Percentiles rank a stretch among this genome's conserved stretches.
phyloP scores from a whole-genome alignment of 1,139 yeast genomes.

The Diutina catenulata region DNA sequence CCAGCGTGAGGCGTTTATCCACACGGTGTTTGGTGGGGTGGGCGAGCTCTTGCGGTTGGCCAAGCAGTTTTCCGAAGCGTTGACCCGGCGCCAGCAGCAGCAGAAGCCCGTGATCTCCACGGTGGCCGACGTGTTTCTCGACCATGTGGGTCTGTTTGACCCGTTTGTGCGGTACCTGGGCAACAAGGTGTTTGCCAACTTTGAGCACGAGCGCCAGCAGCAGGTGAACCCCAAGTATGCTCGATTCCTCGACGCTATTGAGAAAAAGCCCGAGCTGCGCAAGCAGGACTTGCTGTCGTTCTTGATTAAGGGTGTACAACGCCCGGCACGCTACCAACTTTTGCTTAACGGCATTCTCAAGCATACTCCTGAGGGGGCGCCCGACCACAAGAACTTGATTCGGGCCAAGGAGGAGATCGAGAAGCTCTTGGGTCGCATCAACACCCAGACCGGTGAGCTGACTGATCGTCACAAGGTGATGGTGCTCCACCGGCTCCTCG shows the following conservation, averaged over 20 bases:
- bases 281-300: constrained; percentile 89
- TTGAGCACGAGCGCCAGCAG: constrained; percentile 91
- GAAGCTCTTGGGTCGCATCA: constrained; percentile 68
- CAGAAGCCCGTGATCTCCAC: constrained; percentile 73
- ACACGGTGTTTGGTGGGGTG: constrained; percentile 86
- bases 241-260: constrained; percentile 84
- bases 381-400: constrained; percentile 61
- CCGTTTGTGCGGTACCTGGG: constrained; percentile 92
- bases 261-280: constrained; percentile 77
- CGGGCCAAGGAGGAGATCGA: constrained; percentile 70
- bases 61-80: constrained; percentile 75
- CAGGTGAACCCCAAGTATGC: constrained; percentile 84
- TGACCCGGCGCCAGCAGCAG: constrained; percentile 78
- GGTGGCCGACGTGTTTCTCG: constrained; percentile 79
- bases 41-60: constrained; percentile 80
- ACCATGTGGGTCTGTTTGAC: constrained; percentile 76
- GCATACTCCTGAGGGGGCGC: constrained; percentile 61
- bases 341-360: constrained; percentile 75
- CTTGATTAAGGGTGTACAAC: constrained; percentile 87
- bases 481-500: constrained; percentile 66
- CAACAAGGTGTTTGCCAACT: constrained; percentile 91
- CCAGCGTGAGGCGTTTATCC: constrained; percentile 81
- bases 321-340: constrained; percentile 91
- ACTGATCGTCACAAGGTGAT: constrained; percentile 87
- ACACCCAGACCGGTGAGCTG: constrained; percentile 86